phyloP scores from a whole-genome alignment of 2,329 filamentous ascomycete species.

The Claviceps maximensis region DNA sequence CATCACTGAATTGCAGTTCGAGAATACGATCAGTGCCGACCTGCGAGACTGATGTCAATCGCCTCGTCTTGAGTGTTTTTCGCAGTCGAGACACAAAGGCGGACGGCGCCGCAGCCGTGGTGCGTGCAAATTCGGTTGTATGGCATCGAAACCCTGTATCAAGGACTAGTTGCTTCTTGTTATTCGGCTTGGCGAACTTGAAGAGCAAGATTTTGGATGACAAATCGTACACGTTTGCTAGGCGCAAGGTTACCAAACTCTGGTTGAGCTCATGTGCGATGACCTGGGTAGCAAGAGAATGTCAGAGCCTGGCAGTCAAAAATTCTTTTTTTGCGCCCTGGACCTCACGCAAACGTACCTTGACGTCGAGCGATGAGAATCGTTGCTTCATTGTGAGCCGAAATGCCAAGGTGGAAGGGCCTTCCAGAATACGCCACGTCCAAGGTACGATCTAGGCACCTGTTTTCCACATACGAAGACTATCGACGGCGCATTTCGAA shows the following conservation, averaged over 20 bases:
- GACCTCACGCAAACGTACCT: conserved; percentile 28
- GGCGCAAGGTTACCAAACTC: conserved; percentile 61
- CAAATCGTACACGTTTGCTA: conserved; percentile 92
- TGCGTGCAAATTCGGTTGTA: conserved; percentile 77
- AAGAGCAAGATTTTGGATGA: conserved; percentile 90
- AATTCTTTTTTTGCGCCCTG: background rate
- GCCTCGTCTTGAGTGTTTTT: conserved; percentile 75
- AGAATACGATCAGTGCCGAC: conserved; percentile 89
- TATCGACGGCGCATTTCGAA: background rate
- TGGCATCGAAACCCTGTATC: conserved; percentile 96
- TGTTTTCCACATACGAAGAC: background rate
- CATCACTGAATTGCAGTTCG: conserved; percentile 86
- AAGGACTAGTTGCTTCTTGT: conserved; percentile 79
- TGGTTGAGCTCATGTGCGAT: conserved; percentile 85
- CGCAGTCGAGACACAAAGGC: conserved; percentile 73
- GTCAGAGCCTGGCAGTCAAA: conserved; percentile 5
- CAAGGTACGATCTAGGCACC: background rate
- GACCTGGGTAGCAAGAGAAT: conserved; percentile 40
- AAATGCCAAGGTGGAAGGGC: background rate
- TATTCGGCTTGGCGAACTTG: conserved; percentile 84
- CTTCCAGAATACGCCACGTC: background rate
- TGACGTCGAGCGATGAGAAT: conserved; percentile 68
- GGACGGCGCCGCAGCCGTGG: conserved; percentile 73
- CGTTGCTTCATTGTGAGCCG: conserved; percentile 54
- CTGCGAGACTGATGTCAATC: conserved; percentile 69